These are phyloP conservation scores for Pichia cephalocereana DNA, from an alignment of 805 yeast species.

Conservation along the genomic window DNA sequence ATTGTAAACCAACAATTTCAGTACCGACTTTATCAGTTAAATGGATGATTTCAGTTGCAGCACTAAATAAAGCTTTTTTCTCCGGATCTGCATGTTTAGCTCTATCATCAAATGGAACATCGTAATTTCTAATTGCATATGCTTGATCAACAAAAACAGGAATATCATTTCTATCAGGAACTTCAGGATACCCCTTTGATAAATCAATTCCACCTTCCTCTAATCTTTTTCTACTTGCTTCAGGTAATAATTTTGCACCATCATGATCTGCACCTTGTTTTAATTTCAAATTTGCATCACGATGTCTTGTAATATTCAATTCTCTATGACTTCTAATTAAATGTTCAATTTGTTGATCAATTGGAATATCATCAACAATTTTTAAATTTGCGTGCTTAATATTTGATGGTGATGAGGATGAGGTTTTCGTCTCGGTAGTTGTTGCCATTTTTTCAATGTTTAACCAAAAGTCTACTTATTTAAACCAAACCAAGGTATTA, in stretches of 20 bases:
- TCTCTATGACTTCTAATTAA: constrained; percentile 8
- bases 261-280: constrained; percentile 11
- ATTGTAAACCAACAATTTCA: constrained; percentile 39
- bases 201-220: constrained; percentile 29
- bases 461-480: too few relatives aligned
- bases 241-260: constrained; percentile 22
- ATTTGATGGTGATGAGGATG: too few relatives aligned
- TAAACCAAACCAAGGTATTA: too few relatives aligned
- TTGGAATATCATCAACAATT: constrained; percentile 6
- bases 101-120: constrained; percentile 26
- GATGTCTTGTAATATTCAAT: constrained; percentile 7
- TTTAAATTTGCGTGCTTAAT: background rate
- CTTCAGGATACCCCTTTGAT: constrained; percentile 31
- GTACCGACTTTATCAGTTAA: constrained; percentile 41
- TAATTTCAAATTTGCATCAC: background rate
- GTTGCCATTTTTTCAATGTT: too few relatives aligned
- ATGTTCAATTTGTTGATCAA: constrained; percentile 10
- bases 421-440: too few relatives aligned
- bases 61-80: constrained; percentile 32
- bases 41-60: constrained; percentile 32
- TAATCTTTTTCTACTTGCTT: constrained; percentile 21
- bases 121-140: constrained; percentile 26
- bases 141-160: constrained; percentile 36
- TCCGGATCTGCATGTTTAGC: constrained; percentile 31
- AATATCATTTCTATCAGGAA: constrained; percentile 25